Evolutionary conservation across 202 grass and related monocot genomes (phyloP), one percentile per base, ranked within the genome.

Genomic region (Setaria viridis): DNA sequence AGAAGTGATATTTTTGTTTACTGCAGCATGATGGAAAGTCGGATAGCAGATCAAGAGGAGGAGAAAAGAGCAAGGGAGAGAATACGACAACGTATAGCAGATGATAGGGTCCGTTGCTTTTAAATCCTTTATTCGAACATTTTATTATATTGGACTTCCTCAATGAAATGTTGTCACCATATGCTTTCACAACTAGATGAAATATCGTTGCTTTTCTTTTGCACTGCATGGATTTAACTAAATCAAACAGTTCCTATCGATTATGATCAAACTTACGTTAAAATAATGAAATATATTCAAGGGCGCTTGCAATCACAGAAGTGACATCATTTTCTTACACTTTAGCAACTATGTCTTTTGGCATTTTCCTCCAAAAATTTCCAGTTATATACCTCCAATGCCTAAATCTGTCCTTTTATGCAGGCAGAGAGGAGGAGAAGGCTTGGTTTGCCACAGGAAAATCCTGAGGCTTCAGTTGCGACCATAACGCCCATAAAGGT

Each of bases 1-100:
- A 30, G 56, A 55, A 45, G 29, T 11, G 6, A 47, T 64, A 17
- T 51, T 76, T 82, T 87, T 80, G 54, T 88, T 79, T 74, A 85
- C 74, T 84, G 79, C 85, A 99, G 96, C 80, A 85, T 89, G 49
- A 55, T 95, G 79, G 90, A 87, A 83, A 89, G 76, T 83, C 80
- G 76, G 29, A 92, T 92, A 68, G 88, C 81, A 84, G 91, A 96
- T 77, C 69, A 91, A 85, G 96, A 92, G 82, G 91, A 99, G 83
- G 90, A 95, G 79, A 93, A 84, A 95, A 92, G 86, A 85, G 88
- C 91, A 62, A 95, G 96, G 73, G 91, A 99, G 74, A 95, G 84
- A 87, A 91, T 94, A 46, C 85, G 80, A 15, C 92, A 89, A 67
- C 88, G 68, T 62, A 88, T 96, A 92, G 86, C 93, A 74, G 86